Base-by-base conservation (phyloP, 352 stramenopile genomes). In the Phytophthora uliginosa region DNA sequence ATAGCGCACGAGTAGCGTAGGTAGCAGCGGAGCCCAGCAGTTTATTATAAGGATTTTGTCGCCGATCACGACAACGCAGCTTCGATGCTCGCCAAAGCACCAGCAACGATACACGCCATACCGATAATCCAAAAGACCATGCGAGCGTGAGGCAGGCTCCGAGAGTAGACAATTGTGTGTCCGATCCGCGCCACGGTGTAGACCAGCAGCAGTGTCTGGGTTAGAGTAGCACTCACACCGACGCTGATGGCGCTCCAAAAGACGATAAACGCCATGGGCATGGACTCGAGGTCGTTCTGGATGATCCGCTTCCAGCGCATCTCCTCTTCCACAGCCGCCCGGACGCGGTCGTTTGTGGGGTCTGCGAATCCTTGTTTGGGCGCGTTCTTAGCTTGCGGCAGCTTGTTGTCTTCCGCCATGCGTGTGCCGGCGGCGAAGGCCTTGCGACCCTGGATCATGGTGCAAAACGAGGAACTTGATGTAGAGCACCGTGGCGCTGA, bases 401-500 rank as follows among this genome's bases (percentile, higher is more conserved):
- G 63, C 53, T 76, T 78, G 51, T 63, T 84, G 59, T 90, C 82
- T 54, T 90, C 82, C 0, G 79, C 57, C 55, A 82, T 69, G 20
- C 82, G 84, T 5, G 69, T 83, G 34, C 82, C 84, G 18, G 82
- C 77, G 10, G 75, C 66, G 55, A 90, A 90, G 13, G 76, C 81
- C 57, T 79, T 81, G 36, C 69, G 51, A 24, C 76, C 82, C 40
- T 90, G 82, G 47, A 88, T 71, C 54, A 83, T 80, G 7, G 78
- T 79, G n/a, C 81, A 83, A n/a, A n/a, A 59, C 74, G 38, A 90
- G 50, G 69, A 88, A 89, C 79, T 92, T 92, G 55, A 88, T 54
- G 73, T 90, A 90, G 15, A 92, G 73, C 54, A 91, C 55, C 9
- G 71, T 71, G 2, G 73, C 79, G 71, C 80, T 86, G 10, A 82